Evolutionary conservation across 805 yeast species (phyloP), one percentile per base, ranked within the genome.

Genomic region (Ogataea dorogensis): DNA sequence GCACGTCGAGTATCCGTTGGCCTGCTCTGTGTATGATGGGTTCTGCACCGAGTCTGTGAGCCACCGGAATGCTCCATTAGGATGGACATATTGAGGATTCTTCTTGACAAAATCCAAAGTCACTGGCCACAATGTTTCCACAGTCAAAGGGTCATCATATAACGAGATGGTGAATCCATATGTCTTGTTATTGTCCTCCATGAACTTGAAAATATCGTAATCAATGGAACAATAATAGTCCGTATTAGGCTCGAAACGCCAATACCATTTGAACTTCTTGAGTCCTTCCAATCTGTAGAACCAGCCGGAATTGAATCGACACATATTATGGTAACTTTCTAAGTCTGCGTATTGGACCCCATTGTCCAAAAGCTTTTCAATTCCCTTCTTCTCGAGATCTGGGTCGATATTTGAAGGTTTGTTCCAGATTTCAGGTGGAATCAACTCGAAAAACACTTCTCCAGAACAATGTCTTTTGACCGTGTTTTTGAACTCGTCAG

Each of bases 201-300:
- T 71, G 55, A 80, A 82, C 51, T 77, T 78, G 65, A 84, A 84
- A 15, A 83, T 78, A 51, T 86, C 95, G 57, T 86, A 86, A 38
- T 82, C 75, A 34, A 86, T 64, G 35, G 78, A 73, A 54, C 86
- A 79, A 52, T 68, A 82, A 56, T 80, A 84, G 36, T 71, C 70
- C 5, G 86, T 84, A 28, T 66, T 67, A 7, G 95, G 95, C 61
- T 86, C 95, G 32, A 86, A 67, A 49, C 95, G 66, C 95, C 94
- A 86, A 53, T 81, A 82, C 65, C 81, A 86, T 50, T 67, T 73
- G 60, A 70, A 81, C 42, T 82, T 64, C 42, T 71, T 67, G 46
- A 86, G 56, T 33, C 73, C 74, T 19, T 81, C 81, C 44, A 81
- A 67, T 32, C 77, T 66, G 54, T 76, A 82, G 50, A 85, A 82